A percentile compares a stretch with the other conserved stretches of the same genome.
Conservation (phyloP, 2,329 filamentous ascomycete genomes). For the Uncinocarpus reesii region DNA sequence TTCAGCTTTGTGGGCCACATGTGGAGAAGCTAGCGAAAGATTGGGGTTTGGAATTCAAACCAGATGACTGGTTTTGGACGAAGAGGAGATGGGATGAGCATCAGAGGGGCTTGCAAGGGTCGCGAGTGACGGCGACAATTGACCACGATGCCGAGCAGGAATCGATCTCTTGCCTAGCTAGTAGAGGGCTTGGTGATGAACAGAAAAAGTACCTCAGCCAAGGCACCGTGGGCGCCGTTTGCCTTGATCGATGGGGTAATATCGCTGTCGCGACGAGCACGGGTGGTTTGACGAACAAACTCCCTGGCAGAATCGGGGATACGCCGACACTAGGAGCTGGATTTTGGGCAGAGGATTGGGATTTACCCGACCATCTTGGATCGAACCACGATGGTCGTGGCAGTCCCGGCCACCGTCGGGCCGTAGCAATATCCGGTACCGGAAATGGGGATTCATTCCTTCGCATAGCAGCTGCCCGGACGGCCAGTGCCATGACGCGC, state of each 20-base stretch:
- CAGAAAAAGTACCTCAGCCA: conserved; percentile 61
- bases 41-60: conserved; percentile 57
- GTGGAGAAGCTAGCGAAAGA: conserved; percentile 57
- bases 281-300: conserved; percentile 79
- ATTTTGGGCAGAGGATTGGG: conserved; percentile 85
- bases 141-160: conserved; percentile 10
- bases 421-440: conserved; percentile 60
- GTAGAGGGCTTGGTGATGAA: conserved; percentile 19
- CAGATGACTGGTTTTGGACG: conserved; percentile 67
- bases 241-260: conserved; percentile 63
- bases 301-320: conserved; percentile 74
- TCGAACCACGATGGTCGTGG: background rate
- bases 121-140: conserved; percentile 16
- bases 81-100: conserved; percentile 71
- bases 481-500: conserved; percentile 60
- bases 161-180: conserved; percentile 38
- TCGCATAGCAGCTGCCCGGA: conserved; percentile 58
- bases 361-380: conserved; percentile 33
- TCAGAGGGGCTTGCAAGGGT: conserved; percentile 45
- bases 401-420: conserved; percentile 24
- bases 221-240: conserved; percentile 75
- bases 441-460: conserved; percentile 87
- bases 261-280: conserved; percentile 57
- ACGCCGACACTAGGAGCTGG: conserved; percentile 75
- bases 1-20: conserved; percentile 55